Percentiles rank a stretch among this genome's conserved stretches.
phyloP scores from a whole-genome alignment of 306 rosid genomes.

The Cicer pinnatifidum region DNA sequence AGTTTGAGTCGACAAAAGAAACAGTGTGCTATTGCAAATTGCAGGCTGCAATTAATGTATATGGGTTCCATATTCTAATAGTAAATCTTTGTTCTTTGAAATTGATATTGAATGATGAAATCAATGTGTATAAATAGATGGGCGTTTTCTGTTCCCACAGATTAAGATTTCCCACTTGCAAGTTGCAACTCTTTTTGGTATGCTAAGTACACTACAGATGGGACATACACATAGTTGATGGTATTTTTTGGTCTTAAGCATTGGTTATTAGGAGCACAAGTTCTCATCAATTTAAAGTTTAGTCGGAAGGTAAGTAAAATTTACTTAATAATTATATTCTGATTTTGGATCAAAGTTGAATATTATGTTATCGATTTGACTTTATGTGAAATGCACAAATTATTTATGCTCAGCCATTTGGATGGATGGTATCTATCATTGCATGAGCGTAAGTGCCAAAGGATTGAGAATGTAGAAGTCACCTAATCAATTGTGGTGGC shows the following conservation, averaged over 20 bases:
- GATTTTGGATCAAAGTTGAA: not conserved
- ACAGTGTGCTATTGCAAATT: conserved; percentile 53
- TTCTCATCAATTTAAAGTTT: not conserved
- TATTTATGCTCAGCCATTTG: not conserved
- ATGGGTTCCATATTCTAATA: conserved; percentile 44
- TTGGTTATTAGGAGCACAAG: not conserved
- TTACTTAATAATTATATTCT: not conserved
- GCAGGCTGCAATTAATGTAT: conserved; percentile 45
- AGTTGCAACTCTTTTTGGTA: conserved; percentile 41
- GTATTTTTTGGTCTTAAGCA: conserved; percentile 19
- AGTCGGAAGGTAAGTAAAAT: not conserved
- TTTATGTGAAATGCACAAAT: not conserved
- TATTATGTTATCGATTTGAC: not conserved
- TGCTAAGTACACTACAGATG: conserved; percentile 43
- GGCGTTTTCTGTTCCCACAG: conserved; percentile 39
- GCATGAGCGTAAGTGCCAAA: not conserved
- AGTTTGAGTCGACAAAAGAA: conserved; percentile 45
- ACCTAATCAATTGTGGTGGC: no score
- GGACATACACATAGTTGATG: conserved; percentile 43
- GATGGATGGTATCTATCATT: not conserved
- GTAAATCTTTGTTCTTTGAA: conserved; percentile 51
- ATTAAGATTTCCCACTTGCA: conserved; percentile 36
- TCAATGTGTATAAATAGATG: conserved; percentile 18
- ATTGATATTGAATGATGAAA: conserved; percentile 38
- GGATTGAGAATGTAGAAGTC: no score